A percentile compares a stretch with the other conserved stretches of the same genome.
phyloP scores from a whole-genome alignment of 2,329 filamentous ascomycete genomes.

The Aschersonia sp. region DNA sequence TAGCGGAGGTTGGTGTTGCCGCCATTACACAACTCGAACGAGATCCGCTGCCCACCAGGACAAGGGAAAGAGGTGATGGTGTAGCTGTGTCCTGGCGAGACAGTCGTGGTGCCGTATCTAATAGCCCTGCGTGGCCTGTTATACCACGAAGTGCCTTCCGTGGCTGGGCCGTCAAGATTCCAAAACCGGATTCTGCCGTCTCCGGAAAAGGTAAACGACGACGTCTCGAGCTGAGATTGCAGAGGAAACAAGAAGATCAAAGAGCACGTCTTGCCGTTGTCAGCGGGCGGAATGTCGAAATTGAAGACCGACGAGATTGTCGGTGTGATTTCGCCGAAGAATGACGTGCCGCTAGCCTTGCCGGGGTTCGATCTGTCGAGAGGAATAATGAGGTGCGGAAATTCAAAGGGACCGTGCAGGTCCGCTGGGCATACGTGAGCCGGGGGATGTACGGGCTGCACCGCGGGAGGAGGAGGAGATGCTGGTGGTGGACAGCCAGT shows the following conservation, averaged over 20 bases:
- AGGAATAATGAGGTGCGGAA: constrained; percentile 48
- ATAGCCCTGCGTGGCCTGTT: constrained; percentile 30
- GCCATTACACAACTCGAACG: constrained; percentile 32
- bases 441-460: not conserved
- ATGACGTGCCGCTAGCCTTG: constrained; percentile 35
- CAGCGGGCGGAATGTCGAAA: constrained; percentile 45
- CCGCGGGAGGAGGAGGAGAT: not conserved
- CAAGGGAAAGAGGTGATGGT: constrained; percentile 38
- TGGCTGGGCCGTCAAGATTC: constrained; percentile 31
- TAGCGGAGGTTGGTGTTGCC: constrained; percentile 39
- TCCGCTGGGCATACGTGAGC: constrained; percentile 24
- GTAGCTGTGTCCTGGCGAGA: constrained; percentile 40
- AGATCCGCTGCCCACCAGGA: constrained; percentile 34
- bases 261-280: constrained; percentile 43
- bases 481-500: constrained; percentile 4
- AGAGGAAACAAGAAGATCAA: constrained; percentile 51
- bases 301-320: constrained; percentile 48
- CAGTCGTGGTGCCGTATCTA: constrained; percentile 25
- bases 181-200: constrained; percentile 38
- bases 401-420: constrained; percentile 32
- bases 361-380: constrained; percentile 39
- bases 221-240: constrained; percentile 41
- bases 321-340: constrained; percentile 39
- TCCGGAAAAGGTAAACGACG: constrained; percentile 32
- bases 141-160: constrained; percentile 31